Conservation (phyloP, 495 filamentous ascomycete species). For the Cudoniella acicularis region DNA sequence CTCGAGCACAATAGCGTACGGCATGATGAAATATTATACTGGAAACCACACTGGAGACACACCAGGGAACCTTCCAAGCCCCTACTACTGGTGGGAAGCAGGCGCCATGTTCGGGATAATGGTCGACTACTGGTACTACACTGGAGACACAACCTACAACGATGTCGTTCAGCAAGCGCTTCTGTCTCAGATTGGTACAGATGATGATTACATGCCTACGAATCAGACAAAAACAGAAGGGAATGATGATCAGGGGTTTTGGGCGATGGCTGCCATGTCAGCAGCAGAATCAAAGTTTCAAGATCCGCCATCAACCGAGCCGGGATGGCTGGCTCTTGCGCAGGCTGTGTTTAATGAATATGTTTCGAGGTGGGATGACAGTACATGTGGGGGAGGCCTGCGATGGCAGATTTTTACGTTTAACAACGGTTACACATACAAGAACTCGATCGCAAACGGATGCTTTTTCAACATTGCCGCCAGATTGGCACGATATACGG, state of each 20-base stretch:
- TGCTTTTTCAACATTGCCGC: constrained; percentile 81
- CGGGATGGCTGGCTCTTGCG: constrained; percentile 74
- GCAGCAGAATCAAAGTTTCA: constrained; percentile 76
- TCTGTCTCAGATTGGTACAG: constrained; percentile 64
- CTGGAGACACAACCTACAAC: constrained; percentile 72
- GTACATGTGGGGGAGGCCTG: constrained; percentile 66
- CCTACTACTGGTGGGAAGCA: constrained; percentile 52
- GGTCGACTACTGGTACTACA: constrained; percentile 80
- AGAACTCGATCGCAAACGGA: constrained; percentile 74
- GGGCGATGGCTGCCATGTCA: constrained; percentile 74
- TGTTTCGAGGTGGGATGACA: constrained; percentile 64
- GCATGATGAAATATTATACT: constrained; percentile 63
- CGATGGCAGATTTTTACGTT: constrained; percentile 81
- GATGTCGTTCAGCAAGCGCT: constrained; percentile 62
- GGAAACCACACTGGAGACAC: constrained; percentile 61
- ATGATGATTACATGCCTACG: constrained; percentile 69
- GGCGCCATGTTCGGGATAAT: constrained; percentile 55
- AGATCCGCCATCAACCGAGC: constrained; percentile 55
- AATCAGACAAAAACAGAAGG: constrained; percentile 76
- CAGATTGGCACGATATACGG: constrained; percentile 70
- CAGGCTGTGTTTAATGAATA: constrained; percentile 77
- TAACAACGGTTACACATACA: constrained; percentile 78
- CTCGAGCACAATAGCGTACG: constrained; percentile 55
- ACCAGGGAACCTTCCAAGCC: constrained; percentile 59
- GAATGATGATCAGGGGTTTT: constrained; percentile 77